Percentiles rank a stretch among this genome's conserved stretches.
phyloP scores from a whole-genome alignment of 2,329 filamentous ascomycete species.

The Sclerotinia nivalis region DNA sequence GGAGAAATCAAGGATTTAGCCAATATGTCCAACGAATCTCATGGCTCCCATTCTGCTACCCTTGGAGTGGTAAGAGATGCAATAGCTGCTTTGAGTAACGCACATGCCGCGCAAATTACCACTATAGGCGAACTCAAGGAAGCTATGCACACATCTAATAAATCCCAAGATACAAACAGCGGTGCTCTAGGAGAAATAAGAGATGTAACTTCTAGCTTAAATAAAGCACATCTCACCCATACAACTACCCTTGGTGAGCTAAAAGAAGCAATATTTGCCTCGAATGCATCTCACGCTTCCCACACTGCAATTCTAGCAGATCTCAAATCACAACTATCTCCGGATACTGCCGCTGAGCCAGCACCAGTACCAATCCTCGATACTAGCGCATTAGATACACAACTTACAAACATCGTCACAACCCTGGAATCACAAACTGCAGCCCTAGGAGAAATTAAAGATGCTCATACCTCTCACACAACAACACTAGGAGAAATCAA shows the following conservation, averaged over 20 bases:
- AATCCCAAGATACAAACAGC: constrained; percentile 29
- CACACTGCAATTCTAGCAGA: constrained; percentile 27
- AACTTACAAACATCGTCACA: constrained; percentile 30
- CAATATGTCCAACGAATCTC: constrained; percentile 26
- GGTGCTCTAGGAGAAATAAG: constrained; percentile 30
- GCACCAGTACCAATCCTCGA: neutral
- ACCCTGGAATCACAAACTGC: constrained; percentile 30
- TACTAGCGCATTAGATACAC: constrained; percentile 2
- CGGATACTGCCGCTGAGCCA: neutral
- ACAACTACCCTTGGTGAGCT: constrained; percentile 28
- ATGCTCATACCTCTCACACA: constrained; percentile 23
- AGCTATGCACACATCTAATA: constrained; percentile 10
- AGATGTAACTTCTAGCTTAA: constrained; percentile 25
- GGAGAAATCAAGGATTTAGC: constrained; percentile 31
- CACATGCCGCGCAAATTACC: constrained; percentile 24
- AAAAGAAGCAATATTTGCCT: constrained; percentile 25
- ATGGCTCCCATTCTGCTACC: constrained; percentile 23
- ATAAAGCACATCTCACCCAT: constrained; percentile 29
- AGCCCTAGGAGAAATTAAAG: constrained; percentile 24
- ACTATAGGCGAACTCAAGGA: constrained; percentile 22
- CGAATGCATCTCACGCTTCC: constrained; percentile 23
- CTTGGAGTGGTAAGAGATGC: constrained; percentile 25
- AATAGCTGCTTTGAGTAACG: constrained; percentile 14
- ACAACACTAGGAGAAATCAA: constrained; percentile 31
- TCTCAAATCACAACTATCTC: constrained; percentile 22